Percentiles rank a stretch among this genome's conserved stretches.
phyloP scores from a whole-genome alignment of 495 filamentous ascomycete genomes.

The Wilcoxina mikolae region DNA sequence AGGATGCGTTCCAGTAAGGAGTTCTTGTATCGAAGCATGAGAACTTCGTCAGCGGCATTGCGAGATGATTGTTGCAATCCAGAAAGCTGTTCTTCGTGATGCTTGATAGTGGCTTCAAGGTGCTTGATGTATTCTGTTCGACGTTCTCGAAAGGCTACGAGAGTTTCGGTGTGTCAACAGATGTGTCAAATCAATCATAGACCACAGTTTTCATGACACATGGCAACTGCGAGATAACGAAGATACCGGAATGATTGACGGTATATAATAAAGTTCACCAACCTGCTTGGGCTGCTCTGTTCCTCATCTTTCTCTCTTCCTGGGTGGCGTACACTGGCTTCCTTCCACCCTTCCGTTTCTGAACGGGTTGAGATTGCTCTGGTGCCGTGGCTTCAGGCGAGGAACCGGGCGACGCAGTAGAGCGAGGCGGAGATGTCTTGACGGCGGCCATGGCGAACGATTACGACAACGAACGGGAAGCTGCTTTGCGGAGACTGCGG shows the following conservation, averaged over 20 bases:
- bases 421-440: slow-evolving; percentile 28
- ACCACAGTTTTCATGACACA: slow-evolving; percentile 27
- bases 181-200: slow-evolving; percentile 21
- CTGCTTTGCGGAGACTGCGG: background rate
- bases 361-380: slow-evolving; percentile 29
- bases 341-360: slow-evolving; percentile 90
- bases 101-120: slow-evolving; percentile 91
- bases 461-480: background rate
- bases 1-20: slow-evolving; percentile 88
- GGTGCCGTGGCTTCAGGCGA: slow-evolving; percentile 26
- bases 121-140: slow-evolving; percentile 99
- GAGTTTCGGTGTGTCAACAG: slow-evolving; percentile 29
- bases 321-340: slow-evolving; percentile 99
- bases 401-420: slow-evolving; percentile 22
- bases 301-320: slow-evolving; percentile 94
- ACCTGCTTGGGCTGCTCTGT: slow-evolving; percentile 86
- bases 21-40: slow-evolving; percentile 98
- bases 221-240: slow-evolving; percentile 24
- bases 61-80: slow-evolving; percentile 88
- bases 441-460: slow-evolving; percentile 18
- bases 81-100: slow-evolving; percentile 84
- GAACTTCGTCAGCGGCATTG: slow-evolving; percentile 86
- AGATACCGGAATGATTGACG: no score
- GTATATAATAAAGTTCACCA: slow-evolving; percentile 21
- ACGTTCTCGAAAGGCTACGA: slow-evolving; percentile 72